Evolutionary conservation across 192 early-diverging fungal genomes (phyloP), one percentile per base, ranked within the genome.

Genomic region (Obelidium mucronatum): DNA sequence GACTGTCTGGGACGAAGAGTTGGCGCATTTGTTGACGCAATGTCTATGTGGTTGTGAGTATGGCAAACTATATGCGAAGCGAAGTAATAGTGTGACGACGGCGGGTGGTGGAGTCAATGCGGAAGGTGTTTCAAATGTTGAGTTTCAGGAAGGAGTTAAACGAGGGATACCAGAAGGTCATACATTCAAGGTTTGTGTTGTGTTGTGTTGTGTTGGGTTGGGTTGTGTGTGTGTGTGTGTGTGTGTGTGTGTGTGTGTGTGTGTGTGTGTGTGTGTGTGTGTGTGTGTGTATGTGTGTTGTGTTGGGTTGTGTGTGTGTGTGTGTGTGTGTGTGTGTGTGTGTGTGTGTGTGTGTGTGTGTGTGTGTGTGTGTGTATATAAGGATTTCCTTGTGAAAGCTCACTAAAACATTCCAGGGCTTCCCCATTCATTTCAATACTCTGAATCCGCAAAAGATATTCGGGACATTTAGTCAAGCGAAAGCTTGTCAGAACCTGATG

Each of bases 401-500:
- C 53, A 79, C 35, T 53, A 30, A 3, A 71, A 65, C 6, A 64
- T n/a, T n/a, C n/a, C 69, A 80, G 79, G 81, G 65, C 39, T 83
- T 74, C 63, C 81, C 56, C 2, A 40, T 60, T 31, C 70, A 71
- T 61, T 83, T 71, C 67, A 81, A 65, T 59, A 81, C 78, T 2
- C 66, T 58, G 19, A 78, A 73, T 54, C 48, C 71, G 40, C 67
- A 73, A 42, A 58, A 71, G 48, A 83, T 83, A 26, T 78, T 83
- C 48, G 44, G 31, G 8, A 37, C 68, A 2, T 59, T 83, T 26
- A 39, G 56, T 30, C 72, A 59, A 60, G 34, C 51, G 30, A 79
- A 80, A 56, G 24, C 53, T 15, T 82, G 81, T 61, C 67, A 65
- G 33, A 79, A 76, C 39, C n/a, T 83, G 36, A 19, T 83, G 40